phyloP scores from a whole-genome alignment of 257 asterid genomes.

The Nicotiana noctiflora region DNA sequence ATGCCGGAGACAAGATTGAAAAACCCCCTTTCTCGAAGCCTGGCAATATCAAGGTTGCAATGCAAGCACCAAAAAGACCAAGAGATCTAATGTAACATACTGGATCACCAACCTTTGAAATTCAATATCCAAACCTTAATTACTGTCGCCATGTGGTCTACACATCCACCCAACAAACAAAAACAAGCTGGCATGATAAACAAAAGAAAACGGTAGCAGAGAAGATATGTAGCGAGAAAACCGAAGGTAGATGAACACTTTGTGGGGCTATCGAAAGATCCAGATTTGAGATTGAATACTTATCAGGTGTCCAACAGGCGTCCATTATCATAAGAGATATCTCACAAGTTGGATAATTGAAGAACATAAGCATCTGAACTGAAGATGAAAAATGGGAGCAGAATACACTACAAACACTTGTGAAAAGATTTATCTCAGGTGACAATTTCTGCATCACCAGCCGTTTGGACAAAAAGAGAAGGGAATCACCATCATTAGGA shows the following conservation, averaged over 20 bases:
- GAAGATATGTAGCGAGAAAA: neutral
- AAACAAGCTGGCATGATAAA: neutral
- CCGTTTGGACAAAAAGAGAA: no score
- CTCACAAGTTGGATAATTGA: neutral
- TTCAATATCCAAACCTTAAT: neutral
- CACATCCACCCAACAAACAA: neutral
- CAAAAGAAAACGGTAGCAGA: neutral
- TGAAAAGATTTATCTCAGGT: no score
- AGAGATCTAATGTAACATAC: neutral
- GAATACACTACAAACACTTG: neutral
- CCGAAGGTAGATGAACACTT: no score
- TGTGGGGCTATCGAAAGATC: neutral
- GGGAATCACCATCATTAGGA: no score
- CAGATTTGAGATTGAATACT: neutral
- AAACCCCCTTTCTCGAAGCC: neutral
- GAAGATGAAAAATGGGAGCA: neutral
- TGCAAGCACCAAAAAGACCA: neutral
- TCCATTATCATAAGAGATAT: neutral
- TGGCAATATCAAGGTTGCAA: neutral
- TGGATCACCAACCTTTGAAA: neutral
- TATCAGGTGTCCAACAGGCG: neutral
- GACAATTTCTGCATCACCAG: no score
- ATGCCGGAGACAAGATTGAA: neutral
- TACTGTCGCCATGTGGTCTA: neutral
- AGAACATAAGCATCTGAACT: neutral